A percentile compares a stretch with the other conserved stretches of the same genome.
These are phyloP conservation scores for Calonectria hawksworthii DNA, from an alignment of 2,329 filamentous ascomycete genomes.

Conservation along the genomic window DNA sequence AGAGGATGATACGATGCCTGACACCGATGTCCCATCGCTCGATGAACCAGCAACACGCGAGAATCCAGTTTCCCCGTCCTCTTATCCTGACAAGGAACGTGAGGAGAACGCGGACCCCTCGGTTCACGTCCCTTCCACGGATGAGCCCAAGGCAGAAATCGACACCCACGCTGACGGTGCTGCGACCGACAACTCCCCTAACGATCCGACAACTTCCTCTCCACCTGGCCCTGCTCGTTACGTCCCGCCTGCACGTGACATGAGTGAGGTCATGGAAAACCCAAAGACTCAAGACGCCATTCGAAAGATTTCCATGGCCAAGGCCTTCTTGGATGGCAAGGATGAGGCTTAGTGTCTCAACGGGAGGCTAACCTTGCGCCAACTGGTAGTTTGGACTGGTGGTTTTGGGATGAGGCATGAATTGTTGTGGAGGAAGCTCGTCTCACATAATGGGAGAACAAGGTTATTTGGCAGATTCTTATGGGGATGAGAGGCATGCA, in stretches of 20 bases:
- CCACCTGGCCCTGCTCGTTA: not conserved
- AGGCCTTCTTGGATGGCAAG: not conserved
- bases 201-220: not conserved
- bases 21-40: not conserved
- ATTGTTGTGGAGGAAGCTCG: too few species aligned
- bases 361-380: too few species aligned
- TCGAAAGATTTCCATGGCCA: not conserved
- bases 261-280: not conserved
- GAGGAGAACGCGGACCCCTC: not conserved
- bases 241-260: not conserved
- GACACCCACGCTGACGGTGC: not conserved
- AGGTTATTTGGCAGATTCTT: not conserved
- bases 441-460: not conserved
- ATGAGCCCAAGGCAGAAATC: not conserved
- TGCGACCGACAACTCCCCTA: not conserved
- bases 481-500: not conserved
- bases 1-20: not conserved
- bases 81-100: not conserved
- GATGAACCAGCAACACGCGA: not conserved
- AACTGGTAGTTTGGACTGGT: not conserved
- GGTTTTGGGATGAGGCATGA: not conserved
- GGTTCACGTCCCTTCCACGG: not conserved
- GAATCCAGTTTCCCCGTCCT: too few species aligned
- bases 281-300: slow-evolving; percentile 8
- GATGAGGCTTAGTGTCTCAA: not conserved